phyloP scores from a whole-genome alignment of 2,329 filamentous ascomycete species.

The Lasiodiplodia hormozganensis region DNA sequence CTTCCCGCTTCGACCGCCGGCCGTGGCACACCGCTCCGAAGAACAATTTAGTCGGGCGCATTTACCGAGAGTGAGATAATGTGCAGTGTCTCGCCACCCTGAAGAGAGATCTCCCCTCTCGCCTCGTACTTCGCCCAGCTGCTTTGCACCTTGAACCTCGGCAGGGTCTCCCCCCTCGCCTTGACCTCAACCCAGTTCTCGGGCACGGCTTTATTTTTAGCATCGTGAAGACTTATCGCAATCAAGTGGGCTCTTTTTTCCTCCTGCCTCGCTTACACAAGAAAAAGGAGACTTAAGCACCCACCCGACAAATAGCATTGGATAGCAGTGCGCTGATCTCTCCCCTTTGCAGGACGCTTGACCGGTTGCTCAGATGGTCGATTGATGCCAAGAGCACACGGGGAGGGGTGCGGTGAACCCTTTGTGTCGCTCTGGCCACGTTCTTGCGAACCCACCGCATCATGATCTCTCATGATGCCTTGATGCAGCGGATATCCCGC shows the following conservation, averaged over 20 bases:
- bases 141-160: background rate
- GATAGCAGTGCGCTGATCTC: background rate
- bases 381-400: background rate
- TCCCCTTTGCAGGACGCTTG: no score
- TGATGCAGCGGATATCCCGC: background rate
- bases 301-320: background rate
- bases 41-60: conserved; percentile 9
- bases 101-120: background rate
- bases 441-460: background rate
- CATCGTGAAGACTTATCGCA: background rate
- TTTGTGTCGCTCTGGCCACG: background rate
- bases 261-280: background rate
- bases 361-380: background rate
- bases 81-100: conserved; percentile 20
- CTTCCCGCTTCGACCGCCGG: background rate
- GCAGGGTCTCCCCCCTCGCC: background rate
- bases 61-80: conserved; percentile 7
- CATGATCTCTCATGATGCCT: background rate
- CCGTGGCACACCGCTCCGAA: conserved; percentile 6
- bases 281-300: background rate
- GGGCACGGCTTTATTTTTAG: conserved; percentile 10
- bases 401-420: background rate
- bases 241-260: background rate
- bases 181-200: background rate
- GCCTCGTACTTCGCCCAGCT: background rate